These are phyloP conservation scores for Triglochin maritima DNA, from an alignment of 106 monocot genomes.

Conservation along the genomic window DNA sequence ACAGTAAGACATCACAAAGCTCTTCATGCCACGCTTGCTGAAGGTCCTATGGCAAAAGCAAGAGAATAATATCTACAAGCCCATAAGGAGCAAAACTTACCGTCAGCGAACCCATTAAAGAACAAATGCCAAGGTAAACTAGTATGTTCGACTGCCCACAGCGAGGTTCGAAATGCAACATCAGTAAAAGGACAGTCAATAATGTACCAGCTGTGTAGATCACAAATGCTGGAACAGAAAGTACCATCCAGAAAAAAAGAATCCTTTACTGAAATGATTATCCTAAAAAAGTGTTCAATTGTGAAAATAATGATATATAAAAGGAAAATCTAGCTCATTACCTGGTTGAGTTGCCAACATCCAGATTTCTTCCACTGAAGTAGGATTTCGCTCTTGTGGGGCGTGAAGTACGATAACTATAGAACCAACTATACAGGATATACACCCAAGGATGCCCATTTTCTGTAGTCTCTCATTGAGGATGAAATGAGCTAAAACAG, in stretches of 20 bases:
- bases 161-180: conserved; percentile 60
- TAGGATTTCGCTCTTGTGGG: conserved; percentile 58
- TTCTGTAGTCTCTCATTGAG: conserved; percentile 38
- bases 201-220: conserved; percentile 47
- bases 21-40: too few relatives aligned
- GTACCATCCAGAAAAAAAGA: conserved; percentile 31
- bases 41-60: neutral
- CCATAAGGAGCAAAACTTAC: conserved; percentile 25
- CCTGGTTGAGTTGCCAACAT: conserved; percentile 81
- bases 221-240: conserved; percentile 51
- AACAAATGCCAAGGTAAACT: conserved; percentile 83
- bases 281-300: too few relatives aligned
- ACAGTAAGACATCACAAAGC: too few relatives aligned
- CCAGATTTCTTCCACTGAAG: conserved; percentile 81
- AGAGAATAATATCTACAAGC: neutral
- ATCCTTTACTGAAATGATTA: too few relatives aligned
- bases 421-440: conserved; percentile 78
- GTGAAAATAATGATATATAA: too few relatives aligned
- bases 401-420: conserved; percentile 82
- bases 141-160: conserved; percentile 84
- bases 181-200: conserved; percentile 52
- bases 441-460: conserved; percentile 86
- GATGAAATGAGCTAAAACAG: conserved; percentile 21
- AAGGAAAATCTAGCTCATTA: conserved; percentile 3
- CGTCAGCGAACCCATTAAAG: conserved; percentile 77